These are phyloP conservation scores for Penstemon eatonii DNA, from an alignment of 257 asterid species.

Conservation along the genomic window DNA sequence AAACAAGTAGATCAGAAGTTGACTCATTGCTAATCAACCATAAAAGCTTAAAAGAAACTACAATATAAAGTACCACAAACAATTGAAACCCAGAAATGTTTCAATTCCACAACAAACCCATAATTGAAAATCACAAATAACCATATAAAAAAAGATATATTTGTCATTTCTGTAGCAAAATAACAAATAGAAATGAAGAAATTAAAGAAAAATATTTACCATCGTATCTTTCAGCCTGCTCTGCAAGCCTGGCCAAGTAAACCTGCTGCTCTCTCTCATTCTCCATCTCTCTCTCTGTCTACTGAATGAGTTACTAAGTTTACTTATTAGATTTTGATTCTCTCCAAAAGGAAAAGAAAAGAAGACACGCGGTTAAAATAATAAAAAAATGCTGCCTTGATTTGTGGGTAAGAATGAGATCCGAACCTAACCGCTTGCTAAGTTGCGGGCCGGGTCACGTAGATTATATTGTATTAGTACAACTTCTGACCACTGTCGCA, in stretches of 20 bases:
- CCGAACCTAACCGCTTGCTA: too few relatives aligned
- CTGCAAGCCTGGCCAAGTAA: constrained; percentile 73
- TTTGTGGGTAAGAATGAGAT: too few relatives aligned
- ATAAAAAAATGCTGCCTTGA: too few relatives aligned
- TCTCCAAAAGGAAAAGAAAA: too few relatives aligned
- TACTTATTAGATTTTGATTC: too few relatives aligned
- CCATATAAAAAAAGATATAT: not conserved
- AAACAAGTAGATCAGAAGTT: constrained; percentile 11
- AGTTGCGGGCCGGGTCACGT: too few relatives aligned
- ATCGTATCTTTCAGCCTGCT: constrained; percentile 81
- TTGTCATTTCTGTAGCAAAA: constrained; percentile 3
- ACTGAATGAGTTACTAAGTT: too few relatives aligned
- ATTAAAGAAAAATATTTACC: constrained; percentile 34
- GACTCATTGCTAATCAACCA: not conserved
- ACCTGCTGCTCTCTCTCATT: constrained; percentile 62
- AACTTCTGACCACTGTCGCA: too few relatives aligned
- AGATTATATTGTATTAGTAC: too few relatives aligned
- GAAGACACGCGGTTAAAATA: too few relatives aligned
- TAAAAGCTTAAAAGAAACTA: not conserved
- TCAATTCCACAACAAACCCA: not conserved
- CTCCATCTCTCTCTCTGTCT: constrained; percentile 48
- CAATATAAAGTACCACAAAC: not conserved
- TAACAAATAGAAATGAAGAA: not conserved
- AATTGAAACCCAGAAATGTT: constrained; percentile 21
- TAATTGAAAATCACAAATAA: constrained; percentile 12